Conservation (phyloP, 2,329 filamentous ascomycete genomes). For the Chrysosporium keratinophilum region DNA sequence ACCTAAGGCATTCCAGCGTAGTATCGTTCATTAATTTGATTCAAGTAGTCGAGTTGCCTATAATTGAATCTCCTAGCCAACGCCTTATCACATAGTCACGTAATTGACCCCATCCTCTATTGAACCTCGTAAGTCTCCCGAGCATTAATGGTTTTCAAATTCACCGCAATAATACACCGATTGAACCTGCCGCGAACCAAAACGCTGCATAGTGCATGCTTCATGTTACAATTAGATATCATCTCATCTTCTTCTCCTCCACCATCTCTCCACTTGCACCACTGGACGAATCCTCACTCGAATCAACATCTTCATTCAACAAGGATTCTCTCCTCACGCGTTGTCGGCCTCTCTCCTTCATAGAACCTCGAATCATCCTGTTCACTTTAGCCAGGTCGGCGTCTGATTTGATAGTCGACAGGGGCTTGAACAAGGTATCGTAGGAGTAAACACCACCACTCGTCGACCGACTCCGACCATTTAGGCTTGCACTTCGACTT, state of each 20-base stretch:
- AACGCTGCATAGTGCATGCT: too few relatives aligned
- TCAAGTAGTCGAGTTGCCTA: too few relatives aligned
- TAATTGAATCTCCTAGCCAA: too few relatives aligned
- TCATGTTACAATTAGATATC: neutral
- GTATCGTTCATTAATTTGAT: too few relatives aligned
- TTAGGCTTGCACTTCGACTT: conserved; percentile 10
- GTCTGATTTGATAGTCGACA: conserved; percentile 1
- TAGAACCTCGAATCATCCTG: conserved; percentile 63
- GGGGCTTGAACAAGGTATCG: conserved; percentile 6
- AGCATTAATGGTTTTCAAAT: too few relatives aligned
- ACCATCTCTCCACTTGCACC: neutral
- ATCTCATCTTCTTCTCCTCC: neutral
- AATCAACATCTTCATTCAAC: conserved; percentile 6
- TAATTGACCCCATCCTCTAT: too few relatives aligned
- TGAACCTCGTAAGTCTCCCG: too few relatives aligned
- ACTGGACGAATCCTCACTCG: neutral
- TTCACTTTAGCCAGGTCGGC: conserved; percentile 9
- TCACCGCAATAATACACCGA: too few relatives aligned
- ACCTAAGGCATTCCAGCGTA: too few relatives aligned
- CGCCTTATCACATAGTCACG: too few relatives aligned
- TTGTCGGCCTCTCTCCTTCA: conserved; percentile 54
- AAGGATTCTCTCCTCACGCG: conserved; percentile 32
- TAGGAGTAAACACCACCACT: neutral
- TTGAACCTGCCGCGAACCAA: too few relatives aligned
- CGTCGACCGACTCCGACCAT: conserved; percentile 5